Evolutionary conservation across 331 rosid species (phyloP).

Genomic region (Malus hybrid): DNA sequence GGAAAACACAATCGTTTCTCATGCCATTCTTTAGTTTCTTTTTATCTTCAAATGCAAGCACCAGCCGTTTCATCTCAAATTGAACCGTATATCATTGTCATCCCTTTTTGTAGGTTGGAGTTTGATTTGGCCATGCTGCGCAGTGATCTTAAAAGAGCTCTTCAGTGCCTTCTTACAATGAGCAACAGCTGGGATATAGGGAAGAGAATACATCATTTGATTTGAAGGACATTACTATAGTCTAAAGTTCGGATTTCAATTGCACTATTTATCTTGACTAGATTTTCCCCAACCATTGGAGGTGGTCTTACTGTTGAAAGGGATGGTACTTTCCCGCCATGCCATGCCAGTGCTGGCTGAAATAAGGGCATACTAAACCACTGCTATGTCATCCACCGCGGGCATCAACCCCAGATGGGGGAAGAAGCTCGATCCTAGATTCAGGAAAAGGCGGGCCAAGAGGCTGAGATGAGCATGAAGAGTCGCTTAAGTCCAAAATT

Average conservation of each 20-base stretch:
- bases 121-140: constrained; percentile 98
- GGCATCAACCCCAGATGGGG: too few species aligned
- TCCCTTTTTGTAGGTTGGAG: constrained; percentile 61
- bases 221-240: constrained; percentile 58
- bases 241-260: too few species aligned
- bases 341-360: background rate
- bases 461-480: too few species aligned
- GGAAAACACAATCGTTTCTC: background rate
- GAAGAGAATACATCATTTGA: constrained; percentile 67
- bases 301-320: too few species aligned
- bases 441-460: too few species aligned
- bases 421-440: too few species aligned
- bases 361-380: background rate
- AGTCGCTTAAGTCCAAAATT: too few species aligned
- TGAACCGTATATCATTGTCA: background rate
- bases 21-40: background rate
- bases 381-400: too few species aligned
- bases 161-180: constrained; percentile 95
- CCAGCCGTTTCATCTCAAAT: background rate
- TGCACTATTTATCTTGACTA: too few species aligned
- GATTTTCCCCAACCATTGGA: too few species aligned
- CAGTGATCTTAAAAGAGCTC: constrained; percentile 90
- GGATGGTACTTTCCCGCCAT: background rate
- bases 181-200: constrained; percentile 94
- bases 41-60: background rate